Evolutionary conservation across 2,329 filamentous ascomycete species (phyloP).

Genomic region (Tympanopsis confertula): DNA sequence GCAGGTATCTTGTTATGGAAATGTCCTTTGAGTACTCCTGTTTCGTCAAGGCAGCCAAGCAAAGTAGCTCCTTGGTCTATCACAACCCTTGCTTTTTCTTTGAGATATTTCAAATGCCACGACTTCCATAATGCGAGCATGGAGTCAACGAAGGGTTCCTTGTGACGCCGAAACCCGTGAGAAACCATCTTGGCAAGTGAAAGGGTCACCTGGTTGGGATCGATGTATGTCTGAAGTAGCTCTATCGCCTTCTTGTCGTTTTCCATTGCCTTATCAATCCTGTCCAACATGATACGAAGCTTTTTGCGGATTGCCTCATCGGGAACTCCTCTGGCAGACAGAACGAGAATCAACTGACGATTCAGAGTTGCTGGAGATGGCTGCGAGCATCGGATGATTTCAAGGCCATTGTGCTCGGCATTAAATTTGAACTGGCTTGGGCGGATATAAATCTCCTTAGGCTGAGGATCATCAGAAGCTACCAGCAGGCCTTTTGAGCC

Average conservation of each 20-base stretch:
- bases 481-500: constrained; percentile 85
- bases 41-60: constrained; percentile 82
- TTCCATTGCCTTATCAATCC: constrained; percentile 60
- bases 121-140: constrained; percentile 74
- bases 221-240: constrained; percentile 64
- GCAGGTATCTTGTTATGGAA: constrained; percentile 20
- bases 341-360: constrained; percentile 76
- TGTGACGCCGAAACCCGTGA: constrained; percentile 61
- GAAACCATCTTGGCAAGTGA: constrained; percentile 64
- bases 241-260: constrained; percentile 51
- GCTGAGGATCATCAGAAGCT: constrained; percentile 57
- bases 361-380: constrained; percentile 74
- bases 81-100: constrained; percentile 80
- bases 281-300: constrained; percentile 53
- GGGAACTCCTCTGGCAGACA: constrained; percentile 65
- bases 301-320: constrained; percentile 56
- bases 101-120: constrained; percentile 80
- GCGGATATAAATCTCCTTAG: constrained; percentile 64
- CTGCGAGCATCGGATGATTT: constrained; percentile 73
- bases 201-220: constrained; percentile 73
- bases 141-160: constrained; percentile 74
- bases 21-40: constrained; percentile 62
- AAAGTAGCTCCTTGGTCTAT: constrained; percentile 78
- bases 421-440: constrained; percentile 82
- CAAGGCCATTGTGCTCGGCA: constrained; percentile 58